Base-by-base conservation (phyloP, 345 rosid genomes). In the Capsella bursapastoris region DNA sequence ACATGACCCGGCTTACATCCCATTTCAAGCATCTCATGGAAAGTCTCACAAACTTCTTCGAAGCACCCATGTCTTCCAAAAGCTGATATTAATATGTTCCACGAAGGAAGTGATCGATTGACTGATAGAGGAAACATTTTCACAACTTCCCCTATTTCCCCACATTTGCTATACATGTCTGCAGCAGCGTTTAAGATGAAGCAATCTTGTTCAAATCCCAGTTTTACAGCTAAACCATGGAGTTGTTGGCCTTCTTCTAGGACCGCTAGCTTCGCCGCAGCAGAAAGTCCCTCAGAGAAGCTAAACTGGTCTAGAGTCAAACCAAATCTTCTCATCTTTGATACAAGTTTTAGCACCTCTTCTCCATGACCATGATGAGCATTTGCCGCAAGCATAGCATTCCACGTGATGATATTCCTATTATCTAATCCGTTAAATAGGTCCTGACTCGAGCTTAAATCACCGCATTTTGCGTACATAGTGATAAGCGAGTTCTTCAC, bases 131-230 rank as follows among this genome's bases (percentile, higher is more conserved):
- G 88, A 79, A 86, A 84, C 41, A 86, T 83, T 75, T 79, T 86
- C 14, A 86, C 57, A 43, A 84, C 87, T 58, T 85, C 87, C 3
- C 78, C 82, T 65, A 91, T 68, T 81, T 88, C 91, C 28, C 95
- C 98, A 28, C 98, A 91, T 79, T 91, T 93, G 66, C 82, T 92
- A 77, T 93, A 91, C 96, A 93, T 91, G 79, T 93, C 96, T 83
- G 88, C 88, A 37, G 88, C 80, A 59, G 97, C 84, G 71, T 88
- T 93, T 52, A 45, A 67, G 65, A 93, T 85, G 66, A 83, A 87
- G 62, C 74, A 78, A 72, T 89, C 89, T 3, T 66, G 76, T 65
- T 83, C 88, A 48, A 84, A 80, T 43, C 96, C 96, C 8, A 84
- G 85, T 76, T 93, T 93, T 53, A 83, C 44, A 25, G 87, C 89